Base-by-base conservation (phyloP, 257 asterid genomes). In the Henckelia pumila region DNA sequence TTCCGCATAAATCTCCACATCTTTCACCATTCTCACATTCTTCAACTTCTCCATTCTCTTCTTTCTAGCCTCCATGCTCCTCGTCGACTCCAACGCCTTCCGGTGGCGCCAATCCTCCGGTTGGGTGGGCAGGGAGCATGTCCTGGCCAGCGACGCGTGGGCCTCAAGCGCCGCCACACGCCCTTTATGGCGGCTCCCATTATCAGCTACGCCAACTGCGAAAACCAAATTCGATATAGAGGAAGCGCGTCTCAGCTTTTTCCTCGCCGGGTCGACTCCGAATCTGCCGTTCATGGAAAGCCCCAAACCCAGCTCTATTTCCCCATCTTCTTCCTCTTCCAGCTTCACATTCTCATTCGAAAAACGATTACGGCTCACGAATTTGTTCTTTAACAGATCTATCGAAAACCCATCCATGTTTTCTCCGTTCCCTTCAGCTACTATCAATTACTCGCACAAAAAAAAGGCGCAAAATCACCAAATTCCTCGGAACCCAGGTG, bases 281-380 rank as follows among this genome's bases (percentile, higher is more conserved):
- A 86, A 92, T 69, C 83, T 71, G 0, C 98, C 98, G 72, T 89
- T 92, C 80, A 75, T 63, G 0, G 98, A 89, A 5, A 89, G 95
- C 40, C 95, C 96, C 67, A 92, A 74, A 69, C 87, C 82, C 65
- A 92, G 58, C 81, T 92, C 93, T 26, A 92, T 35, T 7, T 71
- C 92, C 5, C 59, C 94, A 0, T 70, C 85, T 0, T 21, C 76
- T 1, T 44, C 80, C 10, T 9, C 72, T 2, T 65, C 82, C 1
- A n/a, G 32, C 3, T 40, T 17, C 20, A 17, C 75, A 0, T 35
- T 24, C 14, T 11, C 74, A 0, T 47, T 53, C 5, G 35, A 57
- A 52, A 56, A 44, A 11, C 3, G 69, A 49, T 68, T 65, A 3
- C 59, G 73, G 50, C 59, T 64, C 49, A 20, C 59, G 61, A 60